Conservation (phyloP, 2,329 filamentous ascomycete species). For the Colletotrichum sp. region DNA sequence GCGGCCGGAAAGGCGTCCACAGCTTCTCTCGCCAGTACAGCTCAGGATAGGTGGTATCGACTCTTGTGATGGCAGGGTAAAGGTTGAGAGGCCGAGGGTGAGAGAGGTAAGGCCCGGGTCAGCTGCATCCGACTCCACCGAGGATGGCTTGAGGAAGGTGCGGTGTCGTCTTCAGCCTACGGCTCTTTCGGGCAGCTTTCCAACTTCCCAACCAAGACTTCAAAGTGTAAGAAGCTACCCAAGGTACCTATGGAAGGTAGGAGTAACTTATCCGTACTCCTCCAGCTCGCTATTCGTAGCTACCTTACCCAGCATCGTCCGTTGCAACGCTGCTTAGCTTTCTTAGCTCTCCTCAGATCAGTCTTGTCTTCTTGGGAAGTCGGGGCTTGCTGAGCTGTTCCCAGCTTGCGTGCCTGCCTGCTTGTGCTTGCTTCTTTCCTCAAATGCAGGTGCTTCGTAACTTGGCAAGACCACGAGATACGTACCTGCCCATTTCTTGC, state of each 20-base stretch:
- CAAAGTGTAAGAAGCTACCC: neutral
- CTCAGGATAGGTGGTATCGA: neutral
- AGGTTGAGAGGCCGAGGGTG: neutral
- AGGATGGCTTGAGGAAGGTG: neutral
- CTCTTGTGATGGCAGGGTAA: neutral
- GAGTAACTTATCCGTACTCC: neutral
- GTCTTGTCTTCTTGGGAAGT: neutral
- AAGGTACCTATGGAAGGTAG: neutral
- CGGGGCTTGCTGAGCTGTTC: neutral
- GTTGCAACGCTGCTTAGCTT: constrained; percentile 7
- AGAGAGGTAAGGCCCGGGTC: neutral
- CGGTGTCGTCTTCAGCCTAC: constrained; percentile 43
- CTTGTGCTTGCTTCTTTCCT: neutral
- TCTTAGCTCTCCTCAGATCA: neutral
- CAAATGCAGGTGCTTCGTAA: neutral
- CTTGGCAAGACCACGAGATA: neutral
- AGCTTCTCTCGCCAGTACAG: neutral
- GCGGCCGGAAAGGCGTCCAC: neutral
- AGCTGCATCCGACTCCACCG: constrained; percentile 8
- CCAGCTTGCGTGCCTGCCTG: neutral
- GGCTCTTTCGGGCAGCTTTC: constrained; percentile 52
- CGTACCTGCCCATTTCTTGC: neutral
- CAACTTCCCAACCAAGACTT: constrained; percentile 39
- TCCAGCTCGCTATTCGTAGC: neutral
- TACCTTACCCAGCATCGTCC: constrained; percentile 4